phyloP scores from a whole-genome alignment of 306 rosid species.

The Phaseolus lunatus region DNA sequence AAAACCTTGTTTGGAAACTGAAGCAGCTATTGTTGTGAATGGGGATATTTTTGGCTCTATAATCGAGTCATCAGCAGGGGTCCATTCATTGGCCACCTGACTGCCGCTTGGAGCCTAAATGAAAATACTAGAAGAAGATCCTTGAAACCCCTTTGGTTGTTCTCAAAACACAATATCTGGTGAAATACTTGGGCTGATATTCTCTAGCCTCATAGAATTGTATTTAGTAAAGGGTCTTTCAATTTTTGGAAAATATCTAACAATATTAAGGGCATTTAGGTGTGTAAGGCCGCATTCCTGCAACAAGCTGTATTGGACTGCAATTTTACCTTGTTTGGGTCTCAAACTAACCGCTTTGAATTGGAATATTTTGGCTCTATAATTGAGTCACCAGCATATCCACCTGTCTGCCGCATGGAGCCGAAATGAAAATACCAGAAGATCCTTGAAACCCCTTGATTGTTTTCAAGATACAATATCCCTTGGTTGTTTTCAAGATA shows the following conservation, averaged over 20 bases:
- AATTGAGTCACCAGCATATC: conserved; percentile 37
- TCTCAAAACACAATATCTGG: conserved; percentile 70
- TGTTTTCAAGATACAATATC: too few species aligned
- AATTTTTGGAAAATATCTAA: not conserved
- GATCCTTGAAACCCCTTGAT: conserved; percentile 60
- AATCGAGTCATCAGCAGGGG: conserved; percentile 38
- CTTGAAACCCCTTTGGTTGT: conserved; percentile 54
- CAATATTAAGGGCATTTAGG: not conserved
- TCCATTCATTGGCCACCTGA: conserved; percentile 17
- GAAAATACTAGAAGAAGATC: conserved; percentile 56
- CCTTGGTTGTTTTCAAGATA: conserved; percentile 58
- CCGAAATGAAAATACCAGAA: conserved; percentile 52
- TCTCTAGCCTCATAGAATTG: not conserved
- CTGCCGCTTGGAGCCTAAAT: conserved; percentile 43
- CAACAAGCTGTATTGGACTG: not conserved
- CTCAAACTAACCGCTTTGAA: not conserved
- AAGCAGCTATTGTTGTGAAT: not conserved
- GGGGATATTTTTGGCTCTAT: conserved; percentile 52
- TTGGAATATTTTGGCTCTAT: conserved; percentile 52
- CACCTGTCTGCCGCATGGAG: conserved; percentile 41
- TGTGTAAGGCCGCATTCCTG: too few species aligned
- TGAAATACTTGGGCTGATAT: conserved; percentile 30
- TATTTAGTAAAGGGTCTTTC: not conserved
- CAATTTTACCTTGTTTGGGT: not conserved
- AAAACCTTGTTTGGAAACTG: too few species aligned